These are phyloP conservation scores for Yamadazyma triangularis DNA, from an alignment of 1,139 yeast genomes.

Conservation along the genomic window DNA sequence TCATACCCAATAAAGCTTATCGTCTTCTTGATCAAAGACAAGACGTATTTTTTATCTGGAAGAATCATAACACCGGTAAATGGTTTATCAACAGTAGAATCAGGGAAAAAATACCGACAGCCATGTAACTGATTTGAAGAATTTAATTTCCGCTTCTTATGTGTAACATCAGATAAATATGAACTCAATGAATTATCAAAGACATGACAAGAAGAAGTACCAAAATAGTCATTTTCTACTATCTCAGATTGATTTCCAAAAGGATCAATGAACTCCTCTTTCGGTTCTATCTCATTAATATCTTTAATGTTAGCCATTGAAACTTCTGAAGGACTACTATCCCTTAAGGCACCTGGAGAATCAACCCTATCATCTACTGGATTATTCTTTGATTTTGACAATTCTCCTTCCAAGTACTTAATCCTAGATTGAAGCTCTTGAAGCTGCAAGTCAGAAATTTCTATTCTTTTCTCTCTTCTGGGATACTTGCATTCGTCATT, in stretches of 20 bases:
- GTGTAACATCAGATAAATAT: slow-evolving; percentile 9
- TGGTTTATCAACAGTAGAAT: slow-evolving; percentile 7
- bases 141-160: slow-evolving; percentile 2
- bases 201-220: slow-evolving; percentile 10
- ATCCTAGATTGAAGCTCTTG: slow-evolving; percentile 6
- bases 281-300: slow-evolving; percentile 1
- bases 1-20: slow-evolving; percentile 10
- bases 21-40: slow-evolving; percentile 9
- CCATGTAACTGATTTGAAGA: slow-evolving; percentile 1
- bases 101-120: slow-evolving; percentile 7
- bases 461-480: slow-evolving; percentile 10
- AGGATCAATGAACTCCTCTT: slow-evolving; percentile 11
- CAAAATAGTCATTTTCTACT: slow-evolving; percentile 8
- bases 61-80: slow-evolving; percentile 9
- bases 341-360: no score
- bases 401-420: slow-evolving; percentile 7
- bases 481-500: slow-evolving; percentile 12
- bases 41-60: slow-evolving; percentile 11
- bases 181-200: slow-evolving; percentile 12
- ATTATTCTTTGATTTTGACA: slow-evolving; percentile 6
- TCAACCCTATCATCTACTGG: no score
- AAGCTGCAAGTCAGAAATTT: slow-evolving; percentile 11
- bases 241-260: slow-evolving; percentile 6
- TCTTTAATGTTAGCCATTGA: background rate
- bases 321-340: no score